These are phyloP conservation scores for Penicillium crystallinum DNA, from an alignment of 495 filamentous ascomycete species.

Conservation along the genomic window DNA sequence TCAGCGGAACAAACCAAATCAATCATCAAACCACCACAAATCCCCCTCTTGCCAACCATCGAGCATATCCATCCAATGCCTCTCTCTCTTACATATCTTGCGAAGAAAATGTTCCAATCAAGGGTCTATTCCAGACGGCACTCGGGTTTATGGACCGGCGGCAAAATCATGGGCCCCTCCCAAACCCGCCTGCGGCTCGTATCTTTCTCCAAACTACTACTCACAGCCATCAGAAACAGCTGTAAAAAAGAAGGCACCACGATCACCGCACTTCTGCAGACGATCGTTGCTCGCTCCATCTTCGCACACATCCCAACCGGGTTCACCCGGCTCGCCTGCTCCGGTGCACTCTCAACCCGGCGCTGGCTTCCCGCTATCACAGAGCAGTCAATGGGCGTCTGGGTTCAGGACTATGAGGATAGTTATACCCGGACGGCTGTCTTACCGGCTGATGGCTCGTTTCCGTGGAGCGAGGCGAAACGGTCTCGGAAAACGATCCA, in stretches of 20 bases:
- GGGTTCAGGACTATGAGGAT: slow-evolving; percentile 25
- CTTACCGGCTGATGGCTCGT: not conserved
- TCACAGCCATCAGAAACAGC: slow-evolving; percentile 13
- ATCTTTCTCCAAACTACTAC: slow-evolving; percentile 16
- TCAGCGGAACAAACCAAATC: slow-evolving; percentile 15
- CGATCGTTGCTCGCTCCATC: slow-evolving; percentile 28
- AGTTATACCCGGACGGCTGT: slow-evolving; percentile 7
- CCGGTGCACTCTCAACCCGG: slow-evolving; percentile 29
- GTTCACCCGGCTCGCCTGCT: slow-evolving; percentile 18
- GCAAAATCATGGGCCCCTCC: slow-evolving; percentile 15
- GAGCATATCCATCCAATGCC: slow-evolving; percentile 23
- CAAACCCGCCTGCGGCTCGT: slow-evolving; percentile 17
- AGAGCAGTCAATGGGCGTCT: slow-evolving; percentile 37
- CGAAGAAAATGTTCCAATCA: slow-evolving; percentile 23
- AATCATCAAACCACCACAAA: slow-evolving; percentile 22
- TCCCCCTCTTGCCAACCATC: slow-evolving; percentile 27
- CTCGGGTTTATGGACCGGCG: slow-evolving; percentile 22
- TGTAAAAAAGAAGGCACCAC: slow-evolving; percentile 33
- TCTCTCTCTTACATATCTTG: slow-evolving; percentile 23
- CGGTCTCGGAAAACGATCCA: slow-evolving; percentile 27
- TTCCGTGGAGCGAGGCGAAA: slow-evolving; percentile 37
- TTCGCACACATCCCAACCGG: slow-evolving; percentile 25
- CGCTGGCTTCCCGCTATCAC: slow-evolving; percentile 30
- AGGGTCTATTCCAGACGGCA: slow-evolving; percentile 20
- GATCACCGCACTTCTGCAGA: slow-evolving; percentile 33